Percentiles rank a stretch among this genome's conserved stretches.
Conservation (phyloP, 192 early-diverging fungal genomes). For the Backusella australiensis region DNA sequence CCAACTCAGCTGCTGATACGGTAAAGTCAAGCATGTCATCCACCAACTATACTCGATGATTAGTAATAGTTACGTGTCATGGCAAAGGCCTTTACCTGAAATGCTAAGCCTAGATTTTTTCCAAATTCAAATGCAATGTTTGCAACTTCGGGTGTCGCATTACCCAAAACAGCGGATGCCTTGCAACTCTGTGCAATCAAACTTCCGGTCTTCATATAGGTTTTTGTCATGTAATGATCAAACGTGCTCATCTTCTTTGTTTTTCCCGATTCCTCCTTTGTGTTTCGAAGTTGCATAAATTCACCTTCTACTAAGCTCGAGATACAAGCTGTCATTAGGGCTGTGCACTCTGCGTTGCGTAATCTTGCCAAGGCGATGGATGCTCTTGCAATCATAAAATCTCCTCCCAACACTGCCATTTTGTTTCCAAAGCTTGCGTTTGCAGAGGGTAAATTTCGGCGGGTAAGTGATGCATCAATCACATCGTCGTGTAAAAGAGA, state of each 20-base stretch:
- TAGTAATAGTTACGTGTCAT: background rate
- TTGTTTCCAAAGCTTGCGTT: slow-evolving; percentile 95
- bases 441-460: slow-evolving; percentile 73
- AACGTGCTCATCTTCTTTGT: slow-evolving; percentile 51
- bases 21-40: slow-evolving; percentile 95
- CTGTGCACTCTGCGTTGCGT: slow-evolving; percentile 89
- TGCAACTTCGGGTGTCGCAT: slow-evolving; percentile 64
- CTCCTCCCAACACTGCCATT: slow-evolving; percentile 92
- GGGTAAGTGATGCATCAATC: slow-evolving; percentile 64
- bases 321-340: slow-evolving; percentile 90
- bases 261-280: slow-evolving; percentile 37
- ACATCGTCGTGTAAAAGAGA: slow-evolving; percentile 95
- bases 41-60: slow-evolving; percentile 51
- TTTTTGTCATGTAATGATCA: slow-evolving; percentile 93
- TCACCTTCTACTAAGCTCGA: slow-evolving; percentile 95
- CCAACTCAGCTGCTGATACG: slow-evolving; percentile 67
- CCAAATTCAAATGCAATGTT: slow-evolving; percentile 89
- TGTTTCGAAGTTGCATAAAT: slow-evolving; percentile 93
- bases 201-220: slow-evolving; percentile 92
- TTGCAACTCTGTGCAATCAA: slow-evolving; percentile 93
- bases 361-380: slow-evolving; percentile 88
- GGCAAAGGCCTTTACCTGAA: slow-evolving; percentile 62
- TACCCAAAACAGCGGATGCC: slow-evolving; percentile 83
- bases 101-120: slow-evolving; percentile 87
- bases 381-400: slow-evolving; percentile 91